These are phyloP conservation scores for Microdochium bolleyi DNA, from an alignment of 2,329 filamentous ascomycete genomes.

Conservation along the genomic window DNA sequence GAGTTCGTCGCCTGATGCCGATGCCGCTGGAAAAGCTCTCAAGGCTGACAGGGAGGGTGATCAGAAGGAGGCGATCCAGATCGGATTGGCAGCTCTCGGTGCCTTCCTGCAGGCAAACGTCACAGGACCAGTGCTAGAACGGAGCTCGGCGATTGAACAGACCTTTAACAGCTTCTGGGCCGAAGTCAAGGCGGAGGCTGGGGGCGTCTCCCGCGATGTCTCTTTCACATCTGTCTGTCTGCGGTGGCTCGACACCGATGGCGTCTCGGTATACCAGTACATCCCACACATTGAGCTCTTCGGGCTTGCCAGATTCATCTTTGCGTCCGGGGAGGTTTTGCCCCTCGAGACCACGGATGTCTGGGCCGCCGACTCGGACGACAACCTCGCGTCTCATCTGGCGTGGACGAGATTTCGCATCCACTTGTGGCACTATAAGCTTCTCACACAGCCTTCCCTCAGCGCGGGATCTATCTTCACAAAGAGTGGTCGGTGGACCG, in stretches of 20 bases:
- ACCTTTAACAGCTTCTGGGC: conserved; percentile 25
- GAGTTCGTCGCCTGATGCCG: neutral
- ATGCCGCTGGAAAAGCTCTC: neutral
- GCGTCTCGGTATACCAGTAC: conserved; percentile 76
- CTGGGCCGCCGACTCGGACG: conserved; percentile 18
- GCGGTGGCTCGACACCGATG: conserved; percentile 67
- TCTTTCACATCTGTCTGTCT: conserved; percentile 40
- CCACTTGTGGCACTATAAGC: conserved; percentile 61
- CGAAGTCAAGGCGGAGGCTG: neutral
- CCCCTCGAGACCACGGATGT: conserved; percentile 12
- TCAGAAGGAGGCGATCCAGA: conserved; percentile 8
- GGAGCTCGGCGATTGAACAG: conserved; percentile 6
- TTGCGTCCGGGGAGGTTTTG: conserved; percentile 26
- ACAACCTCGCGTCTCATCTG: conserved; percentile 24
- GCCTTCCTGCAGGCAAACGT: conserved; percentile 68
- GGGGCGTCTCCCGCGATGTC: conserved; percentile 4
- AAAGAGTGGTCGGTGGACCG: conserved; percentile 49
- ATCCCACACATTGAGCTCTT: conserved; percentile 82
- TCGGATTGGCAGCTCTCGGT: conserved; percentile 58
- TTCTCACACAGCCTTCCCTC: conserved; percentile 48
- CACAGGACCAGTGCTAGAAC: conserved; percentile 60
- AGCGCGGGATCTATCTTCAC: conserved; percentile 46
- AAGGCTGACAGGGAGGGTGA: neutral
- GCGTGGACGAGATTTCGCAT: conserved; percentile 63
- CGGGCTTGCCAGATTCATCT: conserved; percentile 55